phyloP scores from a whole-genome alignment of 1,139 yeast species.

The Scheffersomyces segobiensis region DNA sequence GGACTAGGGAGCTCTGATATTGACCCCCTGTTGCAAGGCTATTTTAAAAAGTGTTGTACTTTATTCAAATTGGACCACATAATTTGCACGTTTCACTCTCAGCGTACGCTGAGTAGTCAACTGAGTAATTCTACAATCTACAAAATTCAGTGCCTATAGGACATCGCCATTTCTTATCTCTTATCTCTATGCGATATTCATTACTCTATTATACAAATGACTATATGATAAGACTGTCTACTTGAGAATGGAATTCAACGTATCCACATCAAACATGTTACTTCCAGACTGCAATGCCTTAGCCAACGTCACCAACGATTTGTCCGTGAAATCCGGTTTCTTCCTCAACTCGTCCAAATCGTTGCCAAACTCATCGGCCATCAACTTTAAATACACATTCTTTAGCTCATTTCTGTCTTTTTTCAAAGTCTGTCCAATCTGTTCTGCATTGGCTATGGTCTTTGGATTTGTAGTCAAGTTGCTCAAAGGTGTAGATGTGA shows the following conservation, averaged over 20 bases:
- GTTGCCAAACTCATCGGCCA: conserved; percentile 61
- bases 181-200: conserved; percentile 12
- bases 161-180: conserved; percentile 12
- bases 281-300: conserved; percentile 66
- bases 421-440: conserved; percentile 23
- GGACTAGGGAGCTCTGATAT: no score
- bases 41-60: no score
- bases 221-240: not conserved
- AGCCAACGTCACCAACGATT: conserved; percentile 62
- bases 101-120: no score
- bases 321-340: conserved; percentile 62
- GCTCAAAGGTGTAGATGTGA: conserved; percentile 25
- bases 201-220: conserved; percentile 2
- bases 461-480: conserved; percentile 17
- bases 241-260: conserved; percentile 43
- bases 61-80: no score
- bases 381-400: conserved; percentile 52
- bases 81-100: no score
- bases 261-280: conserved; percentile 65
- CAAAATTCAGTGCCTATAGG: not conserved
- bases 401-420: conserved; percentile 44
- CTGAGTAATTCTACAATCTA: not conserved
- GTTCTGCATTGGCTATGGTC: conserved; percentile 18
- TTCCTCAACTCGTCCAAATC: conserved; percentile 64
- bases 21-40: no score